Base-by-base conservation (phyloP, 2,329 filamentous ascomycete genomes). In the Whalleya microplaca region DNA sequence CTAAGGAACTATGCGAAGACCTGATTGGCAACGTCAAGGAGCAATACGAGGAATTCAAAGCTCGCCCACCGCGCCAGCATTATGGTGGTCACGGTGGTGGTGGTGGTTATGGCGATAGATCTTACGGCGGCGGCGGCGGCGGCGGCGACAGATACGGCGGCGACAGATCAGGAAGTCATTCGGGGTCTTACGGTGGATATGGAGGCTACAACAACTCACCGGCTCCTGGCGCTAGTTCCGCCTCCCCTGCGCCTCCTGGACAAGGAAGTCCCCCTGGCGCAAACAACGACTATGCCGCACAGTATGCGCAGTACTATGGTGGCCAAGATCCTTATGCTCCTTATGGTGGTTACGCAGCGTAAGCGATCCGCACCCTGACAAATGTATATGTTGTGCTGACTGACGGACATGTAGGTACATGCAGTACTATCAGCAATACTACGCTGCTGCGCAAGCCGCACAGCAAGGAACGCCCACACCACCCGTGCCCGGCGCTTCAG, bases 11-110 rank as follows among this genome's bases (percentile, higher is more conserved):
- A 45, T 98, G 94, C 72, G 85, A 94, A 66, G 92, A 96, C 67
- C 80, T 99, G 49, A 83, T 99, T 46, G 83, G 80, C 61, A 96
- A 95, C 65, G 95, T 99, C 53, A 90, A 88, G 69, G 84, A 92
- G 60, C 89, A 96, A 71, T 98, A 97, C 71, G 90, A 97, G 71
- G 87, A 88, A 45, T 96, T 94, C 81, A 98, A 97, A 76, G 86
- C 86, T 64, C 87, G 91, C 7, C 90, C 90, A 16, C 90, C 87
- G 59, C 88, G 89, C 48, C 76, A 76, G 52, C 75, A 77, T 45
- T 88, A 85, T 65, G 84, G 85, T 32, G 76, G 77, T 64, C 73
- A 74, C 69, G 60, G 70, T 45, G 66, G 72, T 19, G 70, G 77
- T 37, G 70, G 77, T 41, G 74, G 76, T 41, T 75, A 78, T 55